Evolutionary conservation across 129 eudicot genomes (phyloP).

Genomic region (Flaveria linearis): DNA sequence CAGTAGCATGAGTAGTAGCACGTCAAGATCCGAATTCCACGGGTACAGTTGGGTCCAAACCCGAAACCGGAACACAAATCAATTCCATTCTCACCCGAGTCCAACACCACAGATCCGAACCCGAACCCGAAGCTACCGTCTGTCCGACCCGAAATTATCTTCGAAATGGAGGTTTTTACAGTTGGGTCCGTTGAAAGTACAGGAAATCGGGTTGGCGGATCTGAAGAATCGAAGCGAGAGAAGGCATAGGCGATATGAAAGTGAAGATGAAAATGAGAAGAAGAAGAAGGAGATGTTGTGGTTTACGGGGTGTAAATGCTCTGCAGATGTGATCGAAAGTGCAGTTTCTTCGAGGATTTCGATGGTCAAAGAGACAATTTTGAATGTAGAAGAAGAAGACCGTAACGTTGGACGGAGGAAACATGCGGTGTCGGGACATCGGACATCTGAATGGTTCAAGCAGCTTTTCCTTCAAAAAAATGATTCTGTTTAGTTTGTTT

Average conservation of each 20-base stretch:
- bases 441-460: conserved; percentile 86
- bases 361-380: conserved; percentile 19
- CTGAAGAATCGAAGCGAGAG: conserved; percentile 49
- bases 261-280: background rate
- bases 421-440: conserved; percentile 53
- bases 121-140: conserved; percentile 22
- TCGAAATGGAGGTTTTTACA: conserved; percentile 55
- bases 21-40: conserved; percentile 24
- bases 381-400: conserved; percentile 8
- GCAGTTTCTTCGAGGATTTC: conserved; percentile 23
- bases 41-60: conserved; percentile 10
- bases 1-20: conserved; percentile 36
- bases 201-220: conserved; percentile 55
- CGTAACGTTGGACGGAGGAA: conserved; percentile 36
- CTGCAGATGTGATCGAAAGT: conserved; percentile 43
- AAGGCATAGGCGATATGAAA: conserved; percentile 35
- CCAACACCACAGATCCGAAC: conserved; percentile 63
- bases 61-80: conserved; percentile 37
- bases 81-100: conserved; percentile 78
- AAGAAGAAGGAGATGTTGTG: conserved; percentile 30
- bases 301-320: conserved; percentile 57
- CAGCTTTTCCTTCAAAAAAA: conserved; percentile 27
- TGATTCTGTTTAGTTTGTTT: background rate
- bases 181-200: conserved; percentile 57
- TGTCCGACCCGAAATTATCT: conserved; percentile 32